Evolutionary conservation across 495 filamentous ascomycete species (phyloP).

Genomic region (Xylaria grammica): DNA sequence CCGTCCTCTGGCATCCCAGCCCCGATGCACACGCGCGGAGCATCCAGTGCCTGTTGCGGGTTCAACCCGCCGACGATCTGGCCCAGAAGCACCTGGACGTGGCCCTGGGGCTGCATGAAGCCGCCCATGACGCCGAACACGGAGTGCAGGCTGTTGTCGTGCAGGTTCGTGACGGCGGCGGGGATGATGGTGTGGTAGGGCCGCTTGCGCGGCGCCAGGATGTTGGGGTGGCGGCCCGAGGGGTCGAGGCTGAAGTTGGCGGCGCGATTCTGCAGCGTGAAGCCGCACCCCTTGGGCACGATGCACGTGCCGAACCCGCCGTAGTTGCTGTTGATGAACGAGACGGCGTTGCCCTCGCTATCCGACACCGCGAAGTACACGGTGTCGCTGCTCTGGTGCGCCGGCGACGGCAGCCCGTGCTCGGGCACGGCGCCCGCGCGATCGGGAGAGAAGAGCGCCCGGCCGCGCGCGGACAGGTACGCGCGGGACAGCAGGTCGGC

Average conservation of each 20-base stretch:
- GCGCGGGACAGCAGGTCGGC: constrained; percentile 60
- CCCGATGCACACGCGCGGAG: constrained; percentile 84
- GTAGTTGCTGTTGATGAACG: constrained; percentile 97
- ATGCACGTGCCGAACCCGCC: constrained; percentile 87
- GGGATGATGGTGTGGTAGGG: constrained; percentile 99
- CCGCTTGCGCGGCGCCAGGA: constrained; percentile 77
- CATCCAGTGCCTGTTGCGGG: constrained; percentile 89
- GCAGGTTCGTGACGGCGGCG: constrained; percentile 78
- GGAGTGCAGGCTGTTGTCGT: constrained; percentile 73
- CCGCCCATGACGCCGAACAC: constrained; percentile 98
- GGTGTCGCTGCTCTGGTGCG: constrained; percentile 77
- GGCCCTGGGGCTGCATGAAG: constrained; percentile 98
- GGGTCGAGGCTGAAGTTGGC: constrained; percentile 74
- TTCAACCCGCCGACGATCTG: constrained; percentile 84
- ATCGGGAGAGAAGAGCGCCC: constrained; percentile 40
- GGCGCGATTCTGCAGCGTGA: constrained; percentile 94
- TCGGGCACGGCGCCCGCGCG: constrained; percentile 29
- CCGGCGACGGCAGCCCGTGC: constrained; percentile 60
- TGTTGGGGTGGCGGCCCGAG: constrained; percentile 70
- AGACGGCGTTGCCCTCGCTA: constrained; percentile 81
- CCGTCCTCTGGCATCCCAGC: constrained; percentile 64
- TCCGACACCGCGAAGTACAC: constrained; percentile 93
- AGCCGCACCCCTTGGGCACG: constrained; percentile 81
- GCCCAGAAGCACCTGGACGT: constrained; percentile 92
- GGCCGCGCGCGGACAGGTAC: constrained; percentile 48